These are phyloP conservation scores for Verticillium isaacii DNA, from an alignment of 2,329 filamentous ascomycete species.

Conservation along the genomic window DNA sequence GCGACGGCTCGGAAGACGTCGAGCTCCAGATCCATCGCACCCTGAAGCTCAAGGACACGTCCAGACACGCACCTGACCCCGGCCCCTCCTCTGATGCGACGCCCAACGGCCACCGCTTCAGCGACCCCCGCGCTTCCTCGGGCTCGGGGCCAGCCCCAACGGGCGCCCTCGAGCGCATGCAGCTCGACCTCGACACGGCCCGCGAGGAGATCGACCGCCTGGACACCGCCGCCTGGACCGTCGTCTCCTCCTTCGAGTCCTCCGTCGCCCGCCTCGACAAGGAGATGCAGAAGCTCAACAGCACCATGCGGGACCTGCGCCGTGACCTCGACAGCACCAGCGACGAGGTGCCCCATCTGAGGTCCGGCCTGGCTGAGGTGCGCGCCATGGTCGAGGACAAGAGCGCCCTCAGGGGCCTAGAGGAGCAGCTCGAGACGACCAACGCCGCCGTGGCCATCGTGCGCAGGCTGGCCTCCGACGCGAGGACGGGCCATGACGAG, in stretches of 20 bases:
- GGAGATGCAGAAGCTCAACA: conserved; percentile 25
- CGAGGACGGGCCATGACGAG: conserved; percentile 9
- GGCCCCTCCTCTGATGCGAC: neutral
- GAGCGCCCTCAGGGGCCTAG: conserved; percentile 12
- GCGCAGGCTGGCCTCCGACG: conserved; percentile 12
- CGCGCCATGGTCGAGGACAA: conserved; percentile 9
- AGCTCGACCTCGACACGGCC: conserved; percentile 26
- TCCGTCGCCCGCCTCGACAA: conserved; percentile 27
- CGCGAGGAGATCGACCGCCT: conserved; percentile 29
- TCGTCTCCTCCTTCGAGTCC: conserved; percentile 30
- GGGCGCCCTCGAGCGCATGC: conserved; percentile 15
- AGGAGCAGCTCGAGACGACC: conserved; percentile 17
- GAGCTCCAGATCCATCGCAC: conserved; percentile 26
- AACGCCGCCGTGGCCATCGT: conserved; percentile 15
- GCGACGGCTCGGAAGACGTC: conserved; percentile 7
- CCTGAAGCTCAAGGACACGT: conserved; percentile 22
- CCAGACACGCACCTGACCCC: conserved; percentile 2
- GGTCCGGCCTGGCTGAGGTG: conserved; percentile 17
- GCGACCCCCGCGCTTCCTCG: neutral
- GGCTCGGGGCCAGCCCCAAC: neutral
- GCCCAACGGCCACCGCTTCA: neutral
- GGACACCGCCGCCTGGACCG: conserved; percentile 28
- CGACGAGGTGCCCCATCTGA: conserved; percentile 22
- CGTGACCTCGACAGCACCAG: conserved; percentile 14
- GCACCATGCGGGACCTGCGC: conserved; percentile 20